Percentiles rank a stretch among this genome's conserved stretches.
These are phyloP conservation scores for Auricularia sp. DNA, from an alignment of 768 basidiomycete genomes.

Conservation along the genomic window DNA sequence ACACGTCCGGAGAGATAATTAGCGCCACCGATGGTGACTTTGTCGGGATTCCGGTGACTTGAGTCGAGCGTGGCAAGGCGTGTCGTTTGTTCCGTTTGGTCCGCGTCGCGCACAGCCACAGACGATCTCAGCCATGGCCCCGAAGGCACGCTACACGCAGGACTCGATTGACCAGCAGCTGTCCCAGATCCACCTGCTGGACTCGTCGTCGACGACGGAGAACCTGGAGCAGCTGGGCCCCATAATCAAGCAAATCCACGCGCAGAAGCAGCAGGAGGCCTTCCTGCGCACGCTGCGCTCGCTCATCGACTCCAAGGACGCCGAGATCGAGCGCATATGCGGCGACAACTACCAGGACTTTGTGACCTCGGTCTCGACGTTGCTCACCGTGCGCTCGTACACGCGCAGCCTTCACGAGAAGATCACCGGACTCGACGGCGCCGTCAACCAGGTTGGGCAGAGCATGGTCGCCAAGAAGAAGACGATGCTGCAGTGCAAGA, in stretches of 20 bases:
- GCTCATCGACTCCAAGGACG: conserved; percentile 91
- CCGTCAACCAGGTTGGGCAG: conserved; percentile 79
- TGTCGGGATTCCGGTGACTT: too few species aligned
- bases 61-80: too few species aligned
- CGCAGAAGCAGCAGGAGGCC: conserved; percentile 76
- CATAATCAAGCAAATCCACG: conserved; percentile 87
- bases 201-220: conserved; percentile 80
- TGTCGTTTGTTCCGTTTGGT: too few species aligned
- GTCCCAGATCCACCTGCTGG: conserved; percentile 82
- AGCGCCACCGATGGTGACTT: too few species aligned
- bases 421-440: conserved; percentile 79
- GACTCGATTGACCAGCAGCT: conserved; percentile 83
- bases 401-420: conserved; percentile 88
- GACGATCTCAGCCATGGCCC: neutral
- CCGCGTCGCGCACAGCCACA: neutral
- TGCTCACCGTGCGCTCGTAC: conserved; percentile 92
- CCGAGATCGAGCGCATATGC: conserved; percentile 93
- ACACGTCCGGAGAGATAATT: too few species aligned
- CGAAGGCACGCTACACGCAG: conserved; percentile 55
- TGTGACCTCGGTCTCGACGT: conserved; percentile 90
- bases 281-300: conserved; percentile 77
- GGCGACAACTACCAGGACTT: conserved; percentile 97
- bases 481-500: conserved; percentile 76
- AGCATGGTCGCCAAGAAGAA: conserved; percentile 91
- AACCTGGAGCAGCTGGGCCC: conserved; percentile 94